Conservation (phyloP, 306 rosid species). For the Adenanthera pavonina region DNA sequence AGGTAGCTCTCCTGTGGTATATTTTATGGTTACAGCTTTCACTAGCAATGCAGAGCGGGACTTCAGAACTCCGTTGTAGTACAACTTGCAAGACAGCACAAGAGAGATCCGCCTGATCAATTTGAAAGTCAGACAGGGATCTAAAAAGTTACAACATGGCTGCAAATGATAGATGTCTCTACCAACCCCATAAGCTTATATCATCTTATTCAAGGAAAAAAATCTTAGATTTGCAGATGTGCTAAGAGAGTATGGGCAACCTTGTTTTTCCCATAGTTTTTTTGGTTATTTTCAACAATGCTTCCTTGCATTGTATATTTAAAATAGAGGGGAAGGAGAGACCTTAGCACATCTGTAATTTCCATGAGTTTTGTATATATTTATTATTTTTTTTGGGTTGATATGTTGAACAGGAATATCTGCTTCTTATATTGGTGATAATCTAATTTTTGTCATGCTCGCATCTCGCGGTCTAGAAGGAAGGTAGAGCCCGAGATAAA, state of each 20-base stretch:
- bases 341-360: slow-evolving; percentile 1
- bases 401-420: not conserved
- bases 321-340: not conserved
- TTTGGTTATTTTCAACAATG: not conserved
- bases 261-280: not conserved
- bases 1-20: slow-evolving; percentile 52
- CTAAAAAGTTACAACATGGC: slow-evolving; percentile 4
- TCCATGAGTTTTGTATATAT: slow-evolving; percentile 25
- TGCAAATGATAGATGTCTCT: slow-evolving; percentile 15
- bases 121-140: slow-evolving; percentile 26
- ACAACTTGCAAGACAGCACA: slow-evolving; percentile 31
- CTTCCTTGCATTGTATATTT: slow-evolving; percentile 38
- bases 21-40: slow-evolving; percentile 1
- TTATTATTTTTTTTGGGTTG: not conserved
- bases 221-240: slow-evolving; percentile 23
- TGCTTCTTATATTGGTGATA: not conserved
- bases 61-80: slow-evolving; percentile 11
- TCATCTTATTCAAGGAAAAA: not conserved
- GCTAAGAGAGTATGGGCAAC: slow-evolving; percentile 21
- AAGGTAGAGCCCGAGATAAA: not conserved
- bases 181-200: slow-evolving; percentile 6
- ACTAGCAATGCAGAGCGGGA: not conserved
- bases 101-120: slow-evolving; percentile 28
- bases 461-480: not conserved
- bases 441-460: not conserved